Conservation (phyloP, 805 yeast genomes). For the Vanderwaltozyma verrucispora region DNA sequence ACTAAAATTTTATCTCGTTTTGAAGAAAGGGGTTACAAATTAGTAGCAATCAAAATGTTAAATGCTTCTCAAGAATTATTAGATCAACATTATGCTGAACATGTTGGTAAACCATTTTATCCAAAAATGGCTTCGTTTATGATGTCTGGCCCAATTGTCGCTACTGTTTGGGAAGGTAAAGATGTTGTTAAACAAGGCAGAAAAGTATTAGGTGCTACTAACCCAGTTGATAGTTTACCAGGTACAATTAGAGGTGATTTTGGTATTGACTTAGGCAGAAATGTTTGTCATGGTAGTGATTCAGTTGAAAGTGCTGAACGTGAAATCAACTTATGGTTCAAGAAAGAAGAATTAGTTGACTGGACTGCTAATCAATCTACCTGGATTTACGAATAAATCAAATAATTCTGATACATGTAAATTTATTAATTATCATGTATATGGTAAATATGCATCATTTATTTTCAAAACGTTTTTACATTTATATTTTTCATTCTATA, state of each 20-base stretch:
- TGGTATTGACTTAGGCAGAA: constrained; percentile 98
- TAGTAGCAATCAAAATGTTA: constrained; percentile 89
- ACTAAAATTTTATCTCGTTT: constrained; percentile 84
- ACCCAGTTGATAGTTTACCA: constrained; percentile 94
- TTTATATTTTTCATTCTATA: too few relatives aligned
- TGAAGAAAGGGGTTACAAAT: constrained; percentile 95
- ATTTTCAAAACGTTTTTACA: too few relatives aligned
- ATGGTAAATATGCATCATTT: too few relatives aligned
- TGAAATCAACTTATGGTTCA: constrained; percentile 97
- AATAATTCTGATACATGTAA: too few relatives aligned
- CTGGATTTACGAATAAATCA: constrained; percentile 91
- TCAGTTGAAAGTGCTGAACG: constrained; percentile 95
- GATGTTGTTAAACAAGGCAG: constrained; percentile 99
- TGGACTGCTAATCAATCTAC: constrained; percentile 78
- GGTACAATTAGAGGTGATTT: constrained; percentile 99
- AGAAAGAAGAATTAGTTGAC: constrained; percentile 87
- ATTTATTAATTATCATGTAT: too few relatives aligned
- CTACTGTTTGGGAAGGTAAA: constrained; percentile 99
- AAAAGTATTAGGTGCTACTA: constrained; percentile 96
- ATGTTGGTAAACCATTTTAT: constrained; percentile 94
- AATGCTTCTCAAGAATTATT: constrained; percentile 79
- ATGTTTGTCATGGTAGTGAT: constrained; percentile 99
- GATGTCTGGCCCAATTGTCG: constrained; percentile 97
- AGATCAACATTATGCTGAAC: constrained; percentile 92
- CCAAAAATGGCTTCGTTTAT: constrained; percentile 93